phyloP scores from a whole-genome alignment of 352 stramenopile genomes.

The Blastocystis sp. region DNA sequence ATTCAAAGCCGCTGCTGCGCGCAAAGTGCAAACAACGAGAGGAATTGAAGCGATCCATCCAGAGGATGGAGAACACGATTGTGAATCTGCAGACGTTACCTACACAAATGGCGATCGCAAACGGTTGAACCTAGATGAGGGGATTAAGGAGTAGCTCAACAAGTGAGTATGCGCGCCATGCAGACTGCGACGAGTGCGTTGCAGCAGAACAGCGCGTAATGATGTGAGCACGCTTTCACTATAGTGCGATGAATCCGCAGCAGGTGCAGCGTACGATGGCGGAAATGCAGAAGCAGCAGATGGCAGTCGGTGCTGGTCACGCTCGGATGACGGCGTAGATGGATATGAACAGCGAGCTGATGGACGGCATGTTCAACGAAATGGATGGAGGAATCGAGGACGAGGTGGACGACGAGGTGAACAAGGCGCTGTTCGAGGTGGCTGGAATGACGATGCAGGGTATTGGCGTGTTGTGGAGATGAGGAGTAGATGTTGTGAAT shows the following conservation, averaged over 20 bases:
- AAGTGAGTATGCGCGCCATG: background rate
- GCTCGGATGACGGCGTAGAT: background rate
- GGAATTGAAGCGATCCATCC: background rate
- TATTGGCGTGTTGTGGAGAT: background rate
- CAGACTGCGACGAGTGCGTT: background rate
- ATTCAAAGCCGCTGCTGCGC: background rate
- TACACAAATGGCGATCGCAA: background rate
- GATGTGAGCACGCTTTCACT: background rate
- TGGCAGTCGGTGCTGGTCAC: background rate
- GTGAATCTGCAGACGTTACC: background rate
- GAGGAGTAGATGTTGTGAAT: background rate
- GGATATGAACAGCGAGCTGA: conserved; percentile 13
- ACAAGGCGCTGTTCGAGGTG: background rate
- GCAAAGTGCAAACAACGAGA: background rate
- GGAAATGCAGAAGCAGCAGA: background rate
- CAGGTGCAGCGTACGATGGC: background rate
- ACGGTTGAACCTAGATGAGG: background rate
- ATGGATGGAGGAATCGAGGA: background rate
- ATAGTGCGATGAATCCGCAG: background rate
- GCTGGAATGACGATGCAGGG: background rate
- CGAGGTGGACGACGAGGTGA: background rate
- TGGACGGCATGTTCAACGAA: background rate
- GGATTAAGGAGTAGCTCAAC: background rate
- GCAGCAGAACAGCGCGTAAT: background rate
- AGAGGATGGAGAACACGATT: background rate